Evolutionary conservation across 805 yeast species (phyloP), one percentile per base, ranked within the genome.

Genomic region (Candida oleophila): DNA sequence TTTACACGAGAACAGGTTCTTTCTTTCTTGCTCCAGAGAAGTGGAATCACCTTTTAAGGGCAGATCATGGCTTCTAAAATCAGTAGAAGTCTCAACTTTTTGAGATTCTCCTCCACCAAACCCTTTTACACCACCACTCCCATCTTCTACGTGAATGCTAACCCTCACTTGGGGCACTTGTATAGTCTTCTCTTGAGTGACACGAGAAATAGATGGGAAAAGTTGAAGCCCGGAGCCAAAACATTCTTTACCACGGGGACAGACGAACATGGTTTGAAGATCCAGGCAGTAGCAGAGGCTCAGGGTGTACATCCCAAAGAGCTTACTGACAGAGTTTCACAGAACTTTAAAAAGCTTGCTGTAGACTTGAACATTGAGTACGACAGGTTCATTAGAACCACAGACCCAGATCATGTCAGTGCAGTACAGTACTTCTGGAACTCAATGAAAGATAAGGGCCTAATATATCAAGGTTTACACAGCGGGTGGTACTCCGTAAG

Each of bases 231-330:
- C 0, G 44, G 35, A 16, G 55, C 51, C 2, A 35, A 49, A 18
- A 66, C 83, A 1, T 77, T 69, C 49, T 77, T 91, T 58, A 79
- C 88, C 4, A 94, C 98, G 0, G 99, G 99, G 0, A 91, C 97
- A 0, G 99, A 94, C 63, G 99, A 94, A 65, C 99, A 94, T 63
- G 99, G 99, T 0, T 68, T 90, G 45, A 94, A 94, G 69, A 92
- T 92, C 25, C 96, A 89, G 56, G 73, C 79, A n/a, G 97, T 95
- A 0, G 96, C 97, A 0, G 72, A 71, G 47, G 75, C 73, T 11
- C 58, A 59, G 4, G 73, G 74, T 0, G 60, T 64, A n/a, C 67
- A 68, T 1, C 74, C 97, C 1, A 76, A 84, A 56, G 59, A 63
- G 38, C 86, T 91, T 55, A 95, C 90, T 19, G 96, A 92, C 60